These are phyloP conservation scores for Lactarius pseudohatsudake DNA, from an alignment of 768 basidiomycete genomes.

Conservation along the genomic window DNA sequence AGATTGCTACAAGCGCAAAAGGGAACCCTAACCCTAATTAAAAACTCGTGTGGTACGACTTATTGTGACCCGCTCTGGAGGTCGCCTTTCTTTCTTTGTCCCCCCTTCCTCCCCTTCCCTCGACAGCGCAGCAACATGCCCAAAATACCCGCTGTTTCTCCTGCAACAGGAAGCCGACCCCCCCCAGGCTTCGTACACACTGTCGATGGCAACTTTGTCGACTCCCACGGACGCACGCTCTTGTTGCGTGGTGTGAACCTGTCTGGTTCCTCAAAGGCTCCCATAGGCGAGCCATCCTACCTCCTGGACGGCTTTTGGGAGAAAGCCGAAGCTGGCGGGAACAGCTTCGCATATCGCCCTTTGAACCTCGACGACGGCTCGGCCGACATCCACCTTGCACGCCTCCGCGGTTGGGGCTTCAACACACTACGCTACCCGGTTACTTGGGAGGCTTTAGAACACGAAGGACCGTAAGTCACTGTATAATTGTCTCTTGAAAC, in stretches of 20 bases:
- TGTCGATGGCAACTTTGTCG: slow-evolving; percentile 66
- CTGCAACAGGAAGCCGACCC: slow-evolving; percentile 52
- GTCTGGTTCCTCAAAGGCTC: slow-evolving; percentile 85
- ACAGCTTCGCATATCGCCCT: slow-evolving; percentile 74
- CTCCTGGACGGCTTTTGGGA: slow-evolving; percentile 81
- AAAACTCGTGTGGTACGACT: slow-evolving; percentile 20
- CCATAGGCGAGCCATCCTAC: slow-evolving; percentile 66
- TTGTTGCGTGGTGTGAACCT: slow-evolving; percentile 95
- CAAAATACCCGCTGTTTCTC: slow-evolving; percentile 53
- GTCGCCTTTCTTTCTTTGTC: neutral
- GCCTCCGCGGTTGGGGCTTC: slow-evolving; percentile 94
- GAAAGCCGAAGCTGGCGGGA: slow-evolving; percentile 62
- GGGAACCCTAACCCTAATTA: slow-evolving; percentile 22
- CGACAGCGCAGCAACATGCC: slow-evolving; percentile 45
- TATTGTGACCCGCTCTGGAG: slow-evolving; percentile 1
- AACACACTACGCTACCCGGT: slow-evolving; percentile 80
- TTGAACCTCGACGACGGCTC: slow-evolving; percentile 82
- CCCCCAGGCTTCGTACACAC: slow-evolving; percentile 63
- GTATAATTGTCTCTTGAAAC: too few species aligned
- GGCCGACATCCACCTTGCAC: slow-evolving; percentile 79
- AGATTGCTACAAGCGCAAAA: neutral
- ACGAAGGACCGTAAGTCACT: slow-evolving; percentile 85
- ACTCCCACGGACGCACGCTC: slow-evolving; percentile 69
- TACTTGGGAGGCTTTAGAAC: slow-evolving; percentile 96
- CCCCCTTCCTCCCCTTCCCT: slow-evolving; percentile 9